Base-by-base conservation (phyloP, 2,329 filamentous ascomycete genomes). In the Aureobasidium sp. region DNA sequence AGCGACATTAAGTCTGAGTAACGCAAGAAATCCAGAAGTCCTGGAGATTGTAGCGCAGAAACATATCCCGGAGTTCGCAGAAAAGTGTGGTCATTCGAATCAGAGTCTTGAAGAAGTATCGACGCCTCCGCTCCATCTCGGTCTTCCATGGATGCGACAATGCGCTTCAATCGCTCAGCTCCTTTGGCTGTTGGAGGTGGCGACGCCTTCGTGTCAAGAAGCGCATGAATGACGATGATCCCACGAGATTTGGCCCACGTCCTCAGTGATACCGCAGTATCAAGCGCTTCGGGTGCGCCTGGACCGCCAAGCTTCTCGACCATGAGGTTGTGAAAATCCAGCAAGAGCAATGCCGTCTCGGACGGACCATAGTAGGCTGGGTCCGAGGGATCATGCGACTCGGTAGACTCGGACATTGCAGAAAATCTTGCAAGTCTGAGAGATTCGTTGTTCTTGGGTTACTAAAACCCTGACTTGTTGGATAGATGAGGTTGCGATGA, bases 21-120 rank as follows among this genome's bases (percentile, higher is more conserved):
- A 26, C 59, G 24, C 56, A 72, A 57, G 48, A 55, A 65, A 10
- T 68, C 70, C n/a, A 53, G 15, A 37, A 71, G 36, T 13, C 69
- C 70, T 6, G 64, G 63, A 5, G 70, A 71, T 50, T 67, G 68
- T 12, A 72, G 65, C 37, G 69, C 70, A 47, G 69, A 71, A 37
- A 72, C 65, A 32, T 67, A 57, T 2, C 70, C 70, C 2, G 65
- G 65, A 29, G 43, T 59, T 50, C 9, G 32, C 32, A 32, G 29
- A 8, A 32, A 32, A 8, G 29, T 32, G 29, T 32, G 29, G 29
- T 32, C 29, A 8, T 32, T 32, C 5, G 29, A 5, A 32, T 32
- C 29, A 32, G 29, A 5, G 29, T 32, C 29, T 32, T 32, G 29
- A 8, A 8, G 8, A 8, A 32, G 29, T 32, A 32, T 8, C 8